Evolutionary conservation across 2,329 filamentous ascomycete genomes (phyloP).

Genomic region (Colletotrichum abscissum): DNA sequence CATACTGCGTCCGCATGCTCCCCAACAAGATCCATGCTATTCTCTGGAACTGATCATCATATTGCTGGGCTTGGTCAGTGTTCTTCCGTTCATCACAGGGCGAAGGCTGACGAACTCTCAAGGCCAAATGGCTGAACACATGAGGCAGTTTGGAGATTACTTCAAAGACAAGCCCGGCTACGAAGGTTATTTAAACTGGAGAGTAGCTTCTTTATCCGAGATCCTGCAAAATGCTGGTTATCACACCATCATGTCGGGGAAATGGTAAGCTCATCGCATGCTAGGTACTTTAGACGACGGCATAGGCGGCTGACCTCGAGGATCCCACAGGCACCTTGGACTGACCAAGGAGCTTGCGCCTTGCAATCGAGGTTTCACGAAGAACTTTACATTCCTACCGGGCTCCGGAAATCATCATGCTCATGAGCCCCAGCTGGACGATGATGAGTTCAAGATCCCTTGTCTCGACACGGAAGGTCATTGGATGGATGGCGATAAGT

Average conservation of each 20-base stretch:
- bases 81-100: background rate
- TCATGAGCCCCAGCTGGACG: constrained; percentile 55
- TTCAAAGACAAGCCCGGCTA: constrained; percentile 41
- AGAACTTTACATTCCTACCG: constrained; percentile 53
- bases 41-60: constrained; percentile 69
- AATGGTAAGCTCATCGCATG: constrained; percentile 40
- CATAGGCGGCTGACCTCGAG: background rate
- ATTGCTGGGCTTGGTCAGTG: constrained; percentile 55
- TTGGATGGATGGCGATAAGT: constrained; percentile 56
- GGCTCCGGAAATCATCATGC: constrained; percentile 64
- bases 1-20: constrained; percentile 70
- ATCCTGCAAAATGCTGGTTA: constrained; percentile 45
- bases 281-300: too few species aligned
- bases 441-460: constrained; percentile 16
- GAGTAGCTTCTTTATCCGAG: constrained; percentile 43
- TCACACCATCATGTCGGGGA: constrained; percentile 44
- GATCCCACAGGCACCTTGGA: constrained; percentile 48
- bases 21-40: constrained; percentile 68
- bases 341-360: constrained; percentile 46
- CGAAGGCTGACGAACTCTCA: background rate
- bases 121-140: constrained; percentile 58
- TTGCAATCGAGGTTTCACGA: constrained; percentile 53
- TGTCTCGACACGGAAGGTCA: constrained; percentile 7
- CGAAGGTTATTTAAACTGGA: constrained; percentile 46
- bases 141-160: constrained; percentile 6